Base-by-base conservation (phyloP, 1,139 yeast genomes). In the Yamadazyma conglobata region DNA sequence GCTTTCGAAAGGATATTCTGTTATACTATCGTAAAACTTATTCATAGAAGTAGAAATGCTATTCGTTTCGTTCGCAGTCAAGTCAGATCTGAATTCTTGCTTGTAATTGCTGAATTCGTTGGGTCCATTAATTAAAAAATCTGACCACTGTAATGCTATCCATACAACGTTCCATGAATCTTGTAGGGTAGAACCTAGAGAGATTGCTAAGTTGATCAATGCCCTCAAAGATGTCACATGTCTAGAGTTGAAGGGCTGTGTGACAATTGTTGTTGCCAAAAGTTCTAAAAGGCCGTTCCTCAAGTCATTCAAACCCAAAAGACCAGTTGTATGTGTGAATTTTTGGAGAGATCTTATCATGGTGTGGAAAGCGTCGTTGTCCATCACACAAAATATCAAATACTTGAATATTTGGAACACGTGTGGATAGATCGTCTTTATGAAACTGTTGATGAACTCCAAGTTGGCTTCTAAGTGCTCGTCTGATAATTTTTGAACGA, bases 181-280 rank as follows among this genome's bases (percentile, higher is more conserved):
- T 6, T 71, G 72, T 13, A 89, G 63, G 0, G 79, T 72, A 0
- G 89, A 73, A 0, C 96, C 96, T 16, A 89, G 56, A 0, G 95
- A 83, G 3, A 80, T 69, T 0, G 91, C 89, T 27, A 91, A 61
- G 39, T 86, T 83, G 3, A 80, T 61, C 27, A 89, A 56, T 0
- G 95, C 96, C 29, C 95, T 64, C 27, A 86, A 73, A 44, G 95
- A 79, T n/a, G 79, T 67, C 3, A 83, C 69, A 47, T 87, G 82
- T 32, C 93, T 63, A 0, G 82, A 58, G 41, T 77, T 77, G 34
- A 80, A 60, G 50, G 61, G 39, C 17, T 31, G 31, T 15, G 37
- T 25, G 14, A 31, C 31, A 22, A 78, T 68, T 11, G 77, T 73
- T 24, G 63, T 60, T 0, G 88, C 75, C 36, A 89, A 66, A 16